phyloP scores from a whole-genome alignment of 192 early-diverging fungal genomes.

The Anaeromyces robustus region DNA sequence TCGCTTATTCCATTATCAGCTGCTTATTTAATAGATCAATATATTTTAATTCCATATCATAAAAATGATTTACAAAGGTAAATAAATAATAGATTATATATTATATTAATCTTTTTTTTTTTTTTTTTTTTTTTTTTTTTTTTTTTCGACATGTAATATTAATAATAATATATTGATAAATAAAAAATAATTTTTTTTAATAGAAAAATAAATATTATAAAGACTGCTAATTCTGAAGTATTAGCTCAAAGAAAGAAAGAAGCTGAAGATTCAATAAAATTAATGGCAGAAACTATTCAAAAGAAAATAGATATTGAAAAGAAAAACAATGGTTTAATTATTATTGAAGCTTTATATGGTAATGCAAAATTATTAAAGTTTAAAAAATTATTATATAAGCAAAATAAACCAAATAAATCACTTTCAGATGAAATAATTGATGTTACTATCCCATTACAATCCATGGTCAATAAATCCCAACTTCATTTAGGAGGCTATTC shows the following conservation, averaged over 20 bases:
- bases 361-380: constrained; percentile 15
- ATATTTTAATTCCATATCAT: constrained; percentile 42
- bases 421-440: constrained; percentile 30
- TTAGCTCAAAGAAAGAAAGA: constrained; percentile 45
- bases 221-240: constrained; percentile 14
- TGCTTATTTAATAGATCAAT: constrained; percentile 33
- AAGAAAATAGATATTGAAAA: constrained; percentile 54
- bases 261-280: constrained; percentile 55
- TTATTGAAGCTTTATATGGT: constrained; percentile 79
- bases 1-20: constrained; percentile 30
- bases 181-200: constrained; percentile 15
- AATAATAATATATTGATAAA: constrained; percentile 8
- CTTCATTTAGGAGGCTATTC: constrained; percentile 74
- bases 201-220: constrained; percentile 7
- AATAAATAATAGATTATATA: background rate
- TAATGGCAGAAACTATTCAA: constrained; percentile 51
- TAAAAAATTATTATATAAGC: background rate
- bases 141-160: too few species aligned
- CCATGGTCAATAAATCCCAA: constrained; percentile 68
- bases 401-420: background rate
- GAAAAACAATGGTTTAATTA: constrained; percentile 55
- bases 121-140: constrained; percentile 5
- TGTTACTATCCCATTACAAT: constrained; percentile 74
- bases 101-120: too few species aligned
- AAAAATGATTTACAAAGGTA: constrained; percentile 25